Percentiles rank a stretch among this genome's conserved stretches.
These are phyloP conservation scores for Cadophora gregata DNA, from an alignment of 2,329 filamentous ascomycete species.

Conservation along the genomic window DNA sequence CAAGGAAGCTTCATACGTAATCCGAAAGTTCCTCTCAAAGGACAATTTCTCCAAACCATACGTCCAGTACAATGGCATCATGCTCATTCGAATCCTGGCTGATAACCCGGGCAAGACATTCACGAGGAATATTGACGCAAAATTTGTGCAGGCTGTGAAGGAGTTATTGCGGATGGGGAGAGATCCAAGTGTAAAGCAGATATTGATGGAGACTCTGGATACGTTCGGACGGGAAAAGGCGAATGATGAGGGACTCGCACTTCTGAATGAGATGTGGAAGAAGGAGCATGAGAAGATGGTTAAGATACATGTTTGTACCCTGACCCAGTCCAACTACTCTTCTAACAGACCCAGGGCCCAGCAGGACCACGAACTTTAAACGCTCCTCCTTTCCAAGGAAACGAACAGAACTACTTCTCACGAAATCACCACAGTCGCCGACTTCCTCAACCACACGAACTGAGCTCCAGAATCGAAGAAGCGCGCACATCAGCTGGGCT, in stretches of 20 bases:
- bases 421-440: slow-evolving; percentile 53
- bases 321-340: slow-evolving; percentile 9
- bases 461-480: slow-evolving; percentile 85
- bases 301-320: slow-evolving; percentile 51
- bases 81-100: slow-evolving; percentile 89
- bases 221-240: slow-evolving; percentile 70
- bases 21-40: slow-evolving; percentile 81
- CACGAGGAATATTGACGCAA: slow-evolving; percentile 86
- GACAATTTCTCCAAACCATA: slow-evolving; percentile 70
- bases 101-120: slow-evolving; percentile 93
- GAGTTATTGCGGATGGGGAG: slow-evolving; percentile 72
- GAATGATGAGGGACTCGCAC: slow-evolving; percentile 74
- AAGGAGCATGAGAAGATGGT: slow-evolving; percentile 75
- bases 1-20: slow-evolving; percentile 77
- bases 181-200: slow-evolving; percentile 81
- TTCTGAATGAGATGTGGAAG: slow-evolving; percentile 85
- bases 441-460: slow-evolving; percentile 74
- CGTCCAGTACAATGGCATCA: slow-evolving; percentile 93
- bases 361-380: slow-evolving; percentile 50
- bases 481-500: slow-evolving; percentile 89
- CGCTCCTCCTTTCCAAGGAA: slow-evolving; percentile 51
- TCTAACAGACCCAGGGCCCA: slow-evolving; percentile 34
- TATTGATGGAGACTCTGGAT: slow-evolving; percentile 86
- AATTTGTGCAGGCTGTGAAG: slow-evolving; percentile 79
- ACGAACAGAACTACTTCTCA: slow-evolving; percentile 63